These are phyloP conservation scores for Dryas octopetala DNA, from an alignment of 306 rosid species.

Conservation along the genomic window DNA sequence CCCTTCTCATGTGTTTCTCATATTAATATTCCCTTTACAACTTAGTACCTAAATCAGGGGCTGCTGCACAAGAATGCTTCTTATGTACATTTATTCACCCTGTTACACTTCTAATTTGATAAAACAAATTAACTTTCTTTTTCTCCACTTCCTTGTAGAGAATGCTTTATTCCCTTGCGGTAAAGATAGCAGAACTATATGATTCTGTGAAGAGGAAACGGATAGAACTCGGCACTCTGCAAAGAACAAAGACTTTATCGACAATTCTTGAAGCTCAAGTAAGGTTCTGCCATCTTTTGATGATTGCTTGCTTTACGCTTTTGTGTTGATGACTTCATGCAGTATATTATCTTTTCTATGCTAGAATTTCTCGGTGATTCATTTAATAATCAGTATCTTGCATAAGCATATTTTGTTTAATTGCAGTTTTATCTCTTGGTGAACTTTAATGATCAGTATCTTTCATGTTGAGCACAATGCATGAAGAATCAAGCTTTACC, in stretches of 20 bases:
- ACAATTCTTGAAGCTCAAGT: conserved; percentile 77
- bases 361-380: background rate
- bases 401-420: background rate
- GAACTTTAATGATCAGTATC: background rate
- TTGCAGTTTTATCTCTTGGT: background rate
- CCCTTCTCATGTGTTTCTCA: background rate
- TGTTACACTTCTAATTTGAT: background rate
- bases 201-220: conserved; percentile 60
- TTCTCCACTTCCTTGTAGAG: conserved; percentile 45
- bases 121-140: background rate
- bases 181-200: conserved; percentile 53
- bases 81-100: background rate
- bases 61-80: background rate
- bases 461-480: background rate
- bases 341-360: background rate
- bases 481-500: background rate
- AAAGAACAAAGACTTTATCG: conserved; percentile 55
- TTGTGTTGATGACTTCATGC: conserved; percentile 18
- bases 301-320: conserved; percentile 16
- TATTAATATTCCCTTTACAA: background rate
- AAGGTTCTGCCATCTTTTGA: conserved; percentile 28
- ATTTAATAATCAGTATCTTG: background rate
- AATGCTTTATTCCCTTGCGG: conserved; percentile 55
- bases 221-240: conserved; percentile 55
- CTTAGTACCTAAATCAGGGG: background rate